Evolutionary conservation across 2,329 filamentous ascomycete genomes (phyloP).

Genomic region (Claviceps sp.): DNA sequence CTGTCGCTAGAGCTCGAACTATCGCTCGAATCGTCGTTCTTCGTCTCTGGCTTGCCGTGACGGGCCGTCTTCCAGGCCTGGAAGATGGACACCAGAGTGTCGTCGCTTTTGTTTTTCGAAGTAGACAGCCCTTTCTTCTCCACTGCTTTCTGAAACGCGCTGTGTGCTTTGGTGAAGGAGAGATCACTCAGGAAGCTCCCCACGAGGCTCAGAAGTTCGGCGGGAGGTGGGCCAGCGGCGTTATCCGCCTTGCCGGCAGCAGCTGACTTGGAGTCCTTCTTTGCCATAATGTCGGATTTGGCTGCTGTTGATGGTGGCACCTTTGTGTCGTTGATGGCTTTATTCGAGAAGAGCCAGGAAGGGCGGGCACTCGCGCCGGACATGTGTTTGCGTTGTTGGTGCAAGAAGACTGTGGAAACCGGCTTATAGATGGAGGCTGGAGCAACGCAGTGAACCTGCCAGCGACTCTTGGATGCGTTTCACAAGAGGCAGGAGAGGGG

Average conservation of each 20-base stretch:
- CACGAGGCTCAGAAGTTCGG: slow-evolving; percentile 53
- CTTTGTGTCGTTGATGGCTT: slow-evolving; percentile 12
- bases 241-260: slow-evolving; percentile 10
- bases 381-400: slow-evolving; percentile 14
- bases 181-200: slow-evolving; percentile 53
- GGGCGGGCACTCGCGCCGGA: slow-evolving; percentile 20
- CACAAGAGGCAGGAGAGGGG: not conserved
- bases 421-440: too few relatives aligned
- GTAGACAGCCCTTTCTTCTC: slow-evolving; percentile 36
- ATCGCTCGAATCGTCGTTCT: slow-evolving; percentile 17
- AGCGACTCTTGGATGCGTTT: not conserved
- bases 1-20: slow-evolving; percentile 17
- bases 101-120: slow-evolving; percentile 10
- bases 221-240: slow-evolving; percentile 32
- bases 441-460: not conserved
- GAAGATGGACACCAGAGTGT: slow-evolving; percentile 37
- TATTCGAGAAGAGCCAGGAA: slow-evolving; percentile 31
- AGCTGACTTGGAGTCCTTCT: slow-evolving; percentile 16
- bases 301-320: not conserved
- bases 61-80: slow-evolving; percentile 32
- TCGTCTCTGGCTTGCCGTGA: slow-evolving; percentile 11
- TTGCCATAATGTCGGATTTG: slow-evolving; percentile 20
- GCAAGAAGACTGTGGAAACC: too few relatives aligned
- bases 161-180: slow-evolving; percentile 47
- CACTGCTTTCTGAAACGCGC: slow-evolving; percentile 50